Percentiles rank a stretch among this genome's conserved stretches.
phyloP scores from a whole-genome alignment of 176 grass and related monocot species.

The Dactylis glomerata region DNA sequence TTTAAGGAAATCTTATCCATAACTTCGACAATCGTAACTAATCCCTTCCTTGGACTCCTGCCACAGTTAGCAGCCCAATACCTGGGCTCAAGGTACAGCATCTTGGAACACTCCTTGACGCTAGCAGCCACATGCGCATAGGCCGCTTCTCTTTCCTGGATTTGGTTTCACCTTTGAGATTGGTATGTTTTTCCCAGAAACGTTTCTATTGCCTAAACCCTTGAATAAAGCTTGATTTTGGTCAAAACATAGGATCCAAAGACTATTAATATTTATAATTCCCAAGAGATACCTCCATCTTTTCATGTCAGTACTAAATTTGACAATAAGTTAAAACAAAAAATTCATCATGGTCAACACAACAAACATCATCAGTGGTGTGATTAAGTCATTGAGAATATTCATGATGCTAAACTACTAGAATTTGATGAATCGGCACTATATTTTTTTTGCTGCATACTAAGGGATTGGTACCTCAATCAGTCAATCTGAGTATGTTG shows the following conservation, averaged over 20 bases:
- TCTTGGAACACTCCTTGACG: neutral
- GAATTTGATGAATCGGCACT: neutral
- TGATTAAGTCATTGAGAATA: neutral
- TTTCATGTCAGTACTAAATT: neutral
- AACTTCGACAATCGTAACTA: neutral
- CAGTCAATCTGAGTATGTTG: neutral
- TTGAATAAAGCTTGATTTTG: neutral
- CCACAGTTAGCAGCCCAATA: neutral
- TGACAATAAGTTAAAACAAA: neutral
- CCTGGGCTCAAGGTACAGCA: neutral
- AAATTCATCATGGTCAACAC: neutral
- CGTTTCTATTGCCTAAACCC: neutral
- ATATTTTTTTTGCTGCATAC: neutral
- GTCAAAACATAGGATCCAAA: neutral
- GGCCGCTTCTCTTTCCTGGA: neutral
- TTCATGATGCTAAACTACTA: neutral
- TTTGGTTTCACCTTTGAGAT: neutral
- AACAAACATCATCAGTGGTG: neutral
- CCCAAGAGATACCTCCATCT: neutral
- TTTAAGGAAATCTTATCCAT: neutral
- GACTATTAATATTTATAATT: neutral
- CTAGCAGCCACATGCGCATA: neutral
- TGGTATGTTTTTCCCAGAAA: neutral
- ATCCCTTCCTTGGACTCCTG: neutral
- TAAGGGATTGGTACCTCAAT: neutral